A percentile compares a stretch with the other conserved stretches of the same genome.
Conservation (phyloP, 2,329 filamentous ascomycete genomes). For the Xylariaceae sp. region DNA sequence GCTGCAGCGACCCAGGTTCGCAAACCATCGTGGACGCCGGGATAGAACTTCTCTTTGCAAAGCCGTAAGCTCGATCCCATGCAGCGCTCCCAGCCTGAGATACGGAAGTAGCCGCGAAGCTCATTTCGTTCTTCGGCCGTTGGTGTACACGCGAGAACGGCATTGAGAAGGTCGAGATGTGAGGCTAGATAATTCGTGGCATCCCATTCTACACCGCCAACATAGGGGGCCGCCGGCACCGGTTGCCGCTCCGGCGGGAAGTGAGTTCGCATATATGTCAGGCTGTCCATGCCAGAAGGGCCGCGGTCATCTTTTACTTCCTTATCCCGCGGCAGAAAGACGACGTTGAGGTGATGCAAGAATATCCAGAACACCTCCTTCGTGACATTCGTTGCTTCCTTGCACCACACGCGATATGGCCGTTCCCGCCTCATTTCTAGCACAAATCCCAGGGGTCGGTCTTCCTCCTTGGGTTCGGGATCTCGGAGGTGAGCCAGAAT, state of each 20-base stretch:
- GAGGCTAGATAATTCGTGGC: constrained; percentile 93
- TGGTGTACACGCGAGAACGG: constrained; percentile 76
- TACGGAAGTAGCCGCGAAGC: constrained; percentile 69
- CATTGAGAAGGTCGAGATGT: constrained; percentile 89
- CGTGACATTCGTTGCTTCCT: constrained; percentile 85
- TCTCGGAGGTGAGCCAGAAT: constrained; percentile 77
- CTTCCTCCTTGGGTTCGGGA: constrained; percentile 67
- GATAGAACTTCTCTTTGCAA: constrained; percentile 98
- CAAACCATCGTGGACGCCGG: constrained; percentile 80
- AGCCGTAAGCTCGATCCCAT: constrained; percentile 80
- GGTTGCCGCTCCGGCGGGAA: constrained; percentile 85
- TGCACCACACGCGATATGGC: constrained; percentile 90
- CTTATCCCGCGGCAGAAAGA: constrained; percentile 56
- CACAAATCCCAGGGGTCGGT: constrained; percentile 77
- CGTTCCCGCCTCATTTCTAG: constrained; percentile 80
- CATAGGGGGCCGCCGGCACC: constrained; percentile 89
- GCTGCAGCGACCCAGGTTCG: constrained; percentile 88
- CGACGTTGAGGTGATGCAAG: constrained; percentile 85
- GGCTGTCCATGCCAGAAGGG: constrained; percentile 37
- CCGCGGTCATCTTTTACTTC: constrained; percentile 32
- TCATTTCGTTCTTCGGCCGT: constrained; percentile 65
- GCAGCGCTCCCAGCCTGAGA: constrained; percentile 86
- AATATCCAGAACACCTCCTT: constrained; percentile 99
- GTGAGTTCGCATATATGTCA: constrained; percentile 61
- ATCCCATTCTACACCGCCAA: constrained; percentile 97